Percentiles rank a stretch among this genome's conserved stretches.
phyloP scores from a whole-genome alignment of 306 rosid species.

The Quercus engelmannii region DNA sequence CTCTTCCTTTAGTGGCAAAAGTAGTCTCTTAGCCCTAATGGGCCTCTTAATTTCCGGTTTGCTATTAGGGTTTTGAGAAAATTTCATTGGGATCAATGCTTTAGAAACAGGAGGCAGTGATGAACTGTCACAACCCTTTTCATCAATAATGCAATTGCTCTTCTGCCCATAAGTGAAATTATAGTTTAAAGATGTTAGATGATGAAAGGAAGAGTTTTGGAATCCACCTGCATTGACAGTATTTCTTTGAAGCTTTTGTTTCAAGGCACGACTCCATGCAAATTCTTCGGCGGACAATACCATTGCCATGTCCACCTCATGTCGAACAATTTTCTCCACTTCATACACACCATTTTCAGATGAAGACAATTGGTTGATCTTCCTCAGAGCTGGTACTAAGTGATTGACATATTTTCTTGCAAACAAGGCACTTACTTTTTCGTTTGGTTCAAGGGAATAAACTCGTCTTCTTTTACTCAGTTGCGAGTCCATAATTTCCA shows the following conservation, averaged over 20 bases:
- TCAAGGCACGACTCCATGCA: conserved; percentile 64
- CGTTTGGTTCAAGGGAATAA: conserved; percentile 44
- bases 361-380: conserved; percentile 21
- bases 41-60: neutral
- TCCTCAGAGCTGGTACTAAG: conserved; percentile 50
- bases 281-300: conserved; percentile 49
- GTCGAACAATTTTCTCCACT: conserved; percentile 28
- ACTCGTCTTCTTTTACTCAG: conserved; percentile 43
- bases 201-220: neutral
- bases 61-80: conserved; percentile 19
- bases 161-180: neutral
- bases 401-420: conserved; percentile 47
- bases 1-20: neutral
- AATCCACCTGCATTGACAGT: conserved; percentile 7
- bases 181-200: neutral
- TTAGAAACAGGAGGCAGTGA: conserved; percentile 1
- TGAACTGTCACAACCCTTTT: neutral
- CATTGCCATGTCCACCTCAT: conserved; percentile 75
- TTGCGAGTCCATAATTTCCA: conserved; percentile 34
- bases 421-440: conserved; percentile 28
- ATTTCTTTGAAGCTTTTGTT: conserved; percentile 38
- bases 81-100: conserved; percentile 9
- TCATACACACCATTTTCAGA: conserved; percentile 10
- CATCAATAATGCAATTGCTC: neutral
- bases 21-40: neutral